Evolutionary conservation across 192 early-diverging fungal species (phyloP).

Genomic region (Pilobolus umbonatus): DNA sequence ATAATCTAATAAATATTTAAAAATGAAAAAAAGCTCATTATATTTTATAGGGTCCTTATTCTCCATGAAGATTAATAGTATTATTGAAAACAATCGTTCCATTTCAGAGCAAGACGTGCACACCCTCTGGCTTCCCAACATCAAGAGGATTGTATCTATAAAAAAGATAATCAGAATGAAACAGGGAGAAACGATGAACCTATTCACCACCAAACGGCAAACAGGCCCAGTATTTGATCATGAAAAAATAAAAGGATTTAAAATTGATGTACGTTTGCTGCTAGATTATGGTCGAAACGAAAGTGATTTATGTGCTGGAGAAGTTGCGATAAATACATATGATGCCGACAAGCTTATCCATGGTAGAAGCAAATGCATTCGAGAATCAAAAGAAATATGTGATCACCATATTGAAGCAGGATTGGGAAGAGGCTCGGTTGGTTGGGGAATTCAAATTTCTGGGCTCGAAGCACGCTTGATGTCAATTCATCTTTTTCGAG

Average conservation of each 20-base stretch:
- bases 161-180: conserved; percentile 8
- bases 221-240: not conserved
- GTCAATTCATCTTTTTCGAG: not conserved
- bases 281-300: not conserved
- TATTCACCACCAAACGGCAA: not conserved
- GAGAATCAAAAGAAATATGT: conserved; percentile 5
- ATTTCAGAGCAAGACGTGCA: conserved; percentile 5
- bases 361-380: conserved; percentile 2
- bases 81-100: not conserved
- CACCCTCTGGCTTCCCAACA: not conserved
- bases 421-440: not conserved
- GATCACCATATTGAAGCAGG: conserved; percentile 12
- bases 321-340: not conserved
- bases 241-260: not conserved
- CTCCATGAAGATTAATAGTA: not conserved
- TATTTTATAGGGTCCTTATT: not conserved
- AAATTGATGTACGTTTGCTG: not conserved
- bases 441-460: not conserved
- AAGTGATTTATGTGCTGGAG: conserved; percentile 7
- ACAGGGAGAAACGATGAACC: not conserved
- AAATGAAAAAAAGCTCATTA: not conserved
- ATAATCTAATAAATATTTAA: not conserved
- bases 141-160: not conserved
- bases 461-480: conserved; percentile 2
- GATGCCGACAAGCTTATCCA: conserved; percentile 1